Conservation (phyloP, 2,329 filamentous ascomycete genomes). For the Aaosphaeria pasadenensis region DNA sequence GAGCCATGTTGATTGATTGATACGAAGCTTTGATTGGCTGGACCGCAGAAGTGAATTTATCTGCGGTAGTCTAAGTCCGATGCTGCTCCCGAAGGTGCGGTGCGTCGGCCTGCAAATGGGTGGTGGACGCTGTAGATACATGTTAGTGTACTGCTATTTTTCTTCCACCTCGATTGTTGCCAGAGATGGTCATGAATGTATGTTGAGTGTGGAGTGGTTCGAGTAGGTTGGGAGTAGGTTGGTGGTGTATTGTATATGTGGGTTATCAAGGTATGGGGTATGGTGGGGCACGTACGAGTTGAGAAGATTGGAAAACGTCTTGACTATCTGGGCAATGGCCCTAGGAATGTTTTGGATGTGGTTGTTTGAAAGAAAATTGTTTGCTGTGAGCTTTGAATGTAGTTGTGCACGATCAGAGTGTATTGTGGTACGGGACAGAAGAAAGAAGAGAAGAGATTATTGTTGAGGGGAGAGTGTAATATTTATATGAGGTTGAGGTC, state of each 20-base stretch:
- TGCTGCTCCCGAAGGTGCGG: constrained; percentile 81
- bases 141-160: neutral
- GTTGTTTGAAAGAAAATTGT: neutral
- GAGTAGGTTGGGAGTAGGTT: neutral
- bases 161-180: too few species aligned
- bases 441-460: neutral
- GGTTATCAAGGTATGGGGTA: neutral
- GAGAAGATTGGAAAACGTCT: constrained; percentile 97
- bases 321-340: constrained; percentile 62
- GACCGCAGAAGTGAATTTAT: constrained; percentile 24
- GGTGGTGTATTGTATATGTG: neutral
- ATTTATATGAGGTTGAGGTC: neutral
- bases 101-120: constrained; percentile 95
- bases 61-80: constrained; percentile 52
- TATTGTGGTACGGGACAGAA: neutral
- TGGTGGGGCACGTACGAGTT: constrained; percentile 71
- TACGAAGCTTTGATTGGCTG: constrained; percentile 18
- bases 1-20: constrained; percentile 68
- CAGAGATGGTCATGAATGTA: too few species aligned
- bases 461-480: neutral
- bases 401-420: neutral
- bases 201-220: too few species aligned
- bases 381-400: neutral
- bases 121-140: constrained; percentile 69
- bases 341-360: constrained; percentile 13